phyloP scores from a whole-genome alignment of 225 moss, liverwort and hornwort species.

The Sphagnum tenellum region DNA sequence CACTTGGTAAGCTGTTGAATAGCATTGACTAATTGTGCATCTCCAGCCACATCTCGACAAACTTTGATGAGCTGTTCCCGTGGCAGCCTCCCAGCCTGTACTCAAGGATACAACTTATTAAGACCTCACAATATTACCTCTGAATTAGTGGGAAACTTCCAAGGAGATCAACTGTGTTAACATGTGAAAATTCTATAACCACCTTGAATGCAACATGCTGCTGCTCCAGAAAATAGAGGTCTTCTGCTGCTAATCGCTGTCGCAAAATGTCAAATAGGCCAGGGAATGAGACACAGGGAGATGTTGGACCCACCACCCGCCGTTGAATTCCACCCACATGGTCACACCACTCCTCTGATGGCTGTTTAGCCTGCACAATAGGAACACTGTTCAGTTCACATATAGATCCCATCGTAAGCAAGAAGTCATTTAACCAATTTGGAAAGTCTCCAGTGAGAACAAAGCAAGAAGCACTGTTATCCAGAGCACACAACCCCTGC shows the following conservation, averaged over 20 bases:
- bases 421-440: too few species aligned
- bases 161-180: not conserved
- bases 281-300: constrained; percentile 30
- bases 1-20: constrained; percentile 37
- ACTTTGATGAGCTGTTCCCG: constrained; percentile 24
- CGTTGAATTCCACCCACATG: constrained; percentile 2
- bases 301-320: constrained; percentile 21
- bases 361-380: constrained; percentile 18
- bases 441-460: too few species aligned
- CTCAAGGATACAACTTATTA: not conserved
- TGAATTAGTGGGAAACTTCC: not conserved
- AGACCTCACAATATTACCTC: too few species aligned
- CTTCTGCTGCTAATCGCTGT: constrained; percentile 14
- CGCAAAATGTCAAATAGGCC: constrained; percentile 22
- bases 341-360: constrained; percentile 6
- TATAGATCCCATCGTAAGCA: too few species aligned
- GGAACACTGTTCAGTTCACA: not conserved
- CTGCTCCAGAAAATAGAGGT: constrained; percentile 12
- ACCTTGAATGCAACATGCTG: constrained; percentile 37
- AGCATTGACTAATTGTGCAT: constrained; percentile 28
- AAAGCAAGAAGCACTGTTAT: too few species aligned
- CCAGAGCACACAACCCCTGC: too few species aligned
- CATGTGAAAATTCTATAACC: not conserved
- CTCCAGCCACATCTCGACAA: constrained; percentile 31
- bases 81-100: constrained; percentile 28